These are phyloP conservation scores for Thymus mandschuricus DNA, from an alignment of 257 asterid species.

Conservation along the genomic window DNA sequence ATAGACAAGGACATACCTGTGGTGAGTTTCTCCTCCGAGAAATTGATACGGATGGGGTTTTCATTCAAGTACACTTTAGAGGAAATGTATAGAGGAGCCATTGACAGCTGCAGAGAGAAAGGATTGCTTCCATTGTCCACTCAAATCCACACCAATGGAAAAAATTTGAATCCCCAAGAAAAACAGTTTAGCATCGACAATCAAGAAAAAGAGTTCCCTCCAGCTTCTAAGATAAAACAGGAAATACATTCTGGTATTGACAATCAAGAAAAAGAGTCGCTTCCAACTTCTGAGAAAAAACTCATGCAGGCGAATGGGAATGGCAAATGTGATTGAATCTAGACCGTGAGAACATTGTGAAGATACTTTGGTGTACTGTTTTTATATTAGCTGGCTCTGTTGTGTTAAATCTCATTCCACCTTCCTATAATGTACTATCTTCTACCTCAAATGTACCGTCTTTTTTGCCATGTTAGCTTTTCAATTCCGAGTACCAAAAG, in stretches of 20 bases:
- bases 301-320: not conserved
- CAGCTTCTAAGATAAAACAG: conserved; percentile 22
- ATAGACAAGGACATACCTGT: conserved; percentile 67
- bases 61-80: conserved; percentile 70
- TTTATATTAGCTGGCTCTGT: not conserved
- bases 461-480: conserved; percentile 18
- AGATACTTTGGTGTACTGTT: conserved; percentile 20
- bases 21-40: conserved; percentile 80
- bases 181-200: not conserved
- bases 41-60: conserved; percentile 68
- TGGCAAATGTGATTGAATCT: conserved; percentile 14
- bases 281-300: conserved; percentile 20
- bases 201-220: conserved; percentile 26
- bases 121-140: conserved; percentile 71
- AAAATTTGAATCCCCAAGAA: conserved; percentile 25
- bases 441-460: no score
- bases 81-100: conserved; percentile 87
- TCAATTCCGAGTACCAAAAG: conserved; percentile 22
- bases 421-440: not conserved
- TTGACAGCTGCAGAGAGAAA: conserved; percentile 72
- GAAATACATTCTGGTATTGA: conserved; percentile 17
- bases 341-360: conserved; percentile 17
- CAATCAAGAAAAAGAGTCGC: conserved; percentile 18
- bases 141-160: conserved; percentile 38
- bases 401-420: not conserved